Conservation (phyloP, 2,329 filamentous ascomycete genomes). For the Aspergillus japonicus region DNA sequence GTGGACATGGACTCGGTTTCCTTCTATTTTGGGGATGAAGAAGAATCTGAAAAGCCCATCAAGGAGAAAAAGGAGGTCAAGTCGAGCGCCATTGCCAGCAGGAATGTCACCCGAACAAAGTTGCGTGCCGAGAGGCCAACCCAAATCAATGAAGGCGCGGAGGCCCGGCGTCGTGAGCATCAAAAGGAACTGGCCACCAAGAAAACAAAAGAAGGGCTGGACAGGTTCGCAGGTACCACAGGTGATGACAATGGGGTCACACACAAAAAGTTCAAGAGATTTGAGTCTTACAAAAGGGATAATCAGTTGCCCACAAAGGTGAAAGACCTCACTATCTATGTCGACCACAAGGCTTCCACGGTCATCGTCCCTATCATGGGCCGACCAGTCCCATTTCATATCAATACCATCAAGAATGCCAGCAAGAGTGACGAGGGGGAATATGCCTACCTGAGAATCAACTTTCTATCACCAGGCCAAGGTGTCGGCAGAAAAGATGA, state of each 20-base stretch:
- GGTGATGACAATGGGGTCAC: constrained; percentile 84
- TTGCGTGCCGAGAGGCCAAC: constrained; percentile 87
- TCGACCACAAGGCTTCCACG: constrained; percentile 86
- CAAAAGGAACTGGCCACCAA: constrained; percentile 84
- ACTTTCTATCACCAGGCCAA: constrained; percentile 94
- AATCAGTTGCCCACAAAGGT: constrained; percentile 84
- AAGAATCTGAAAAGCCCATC: constrained; percentile 73
- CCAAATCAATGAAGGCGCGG: constrained; percentile 84
- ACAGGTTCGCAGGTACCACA: constrained; percentile 80
- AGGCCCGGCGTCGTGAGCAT: constrained; percentile 82
- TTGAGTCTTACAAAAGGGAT: constrained; percentile 98
- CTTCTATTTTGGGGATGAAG: constrained; percentile 98
- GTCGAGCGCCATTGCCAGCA: constrained; percentile 83
- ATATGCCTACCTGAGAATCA: constrained; percentile 91
- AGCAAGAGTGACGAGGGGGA: constrained; percentile 97
- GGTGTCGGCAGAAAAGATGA: constrained; percentile 97
- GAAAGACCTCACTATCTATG: constrained; percentile 82
- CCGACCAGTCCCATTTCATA: constrained; percentile 94
- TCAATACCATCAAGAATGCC: constrained; percentile 97
- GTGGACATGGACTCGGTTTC: constrained; percentile 91
- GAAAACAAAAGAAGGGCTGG: constrained; percentile 86
- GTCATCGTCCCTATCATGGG: constrained; percentile 97
- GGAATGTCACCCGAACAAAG: constrained; percentile 93
- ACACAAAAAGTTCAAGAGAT: constrained; percentile 97
- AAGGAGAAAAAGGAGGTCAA: constrained; percentile 79